These are phyloP conservation scores for Tilletia caries DNA, from an alignment of 1,284 basidiomycete species.

Conservation along the genomic window DNA sequence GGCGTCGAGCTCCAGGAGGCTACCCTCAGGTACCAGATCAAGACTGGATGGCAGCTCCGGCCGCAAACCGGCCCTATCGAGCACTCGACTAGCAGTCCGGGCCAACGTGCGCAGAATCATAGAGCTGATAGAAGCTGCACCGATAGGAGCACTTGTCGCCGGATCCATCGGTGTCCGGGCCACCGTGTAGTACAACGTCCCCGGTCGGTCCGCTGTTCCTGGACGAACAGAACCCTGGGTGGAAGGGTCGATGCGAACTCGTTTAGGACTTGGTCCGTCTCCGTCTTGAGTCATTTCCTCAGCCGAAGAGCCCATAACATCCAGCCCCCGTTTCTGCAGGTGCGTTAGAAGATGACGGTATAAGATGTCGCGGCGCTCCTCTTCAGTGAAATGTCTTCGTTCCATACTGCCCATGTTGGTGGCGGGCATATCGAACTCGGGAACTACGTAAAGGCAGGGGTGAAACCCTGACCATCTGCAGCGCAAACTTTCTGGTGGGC, in stretches of 20 bases:
- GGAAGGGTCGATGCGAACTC: background rate
- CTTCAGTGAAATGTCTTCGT: background rate
- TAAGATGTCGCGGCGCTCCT: conserved; percentile 20
- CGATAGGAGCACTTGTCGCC: conserved; percentile 35
- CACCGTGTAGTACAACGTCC: conserved; percentile 38
- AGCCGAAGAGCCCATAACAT: background rate
- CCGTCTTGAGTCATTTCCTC: background rate
- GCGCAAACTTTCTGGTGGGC: background rate
- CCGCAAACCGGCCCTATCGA: conserved; percentile 32
- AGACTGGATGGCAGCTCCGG: conserved; percentile 7
- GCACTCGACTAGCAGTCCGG: conserved; percentile 31
- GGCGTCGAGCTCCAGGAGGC: background rate
- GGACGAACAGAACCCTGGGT: background rate
- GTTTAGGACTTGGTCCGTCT: background rate
- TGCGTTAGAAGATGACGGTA: conserved; percentile 35
- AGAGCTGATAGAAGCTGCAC: conserved; percentile 39
- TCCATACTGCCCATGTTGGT: background rate
- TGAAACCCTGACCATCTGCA: conserved; percentile 25
- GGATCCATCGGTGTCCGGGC: conserved; percentile 44
- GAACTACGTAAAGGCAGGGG: conserved; percentile 31
- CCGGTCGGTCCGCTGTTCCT: conserved; percentile 41
- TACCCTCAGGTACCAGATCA: conserved; percentile 1
- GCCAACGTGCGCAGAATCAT: conserved; percentile 45
- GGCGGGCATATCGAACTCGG: conserved; percentile 2
- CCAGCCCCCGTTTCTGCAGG: conserved; percentile 17